Conservation (phyloP, 2,329 filamentous ascomycete species). For the Fusarium kyushuense region DNA sequence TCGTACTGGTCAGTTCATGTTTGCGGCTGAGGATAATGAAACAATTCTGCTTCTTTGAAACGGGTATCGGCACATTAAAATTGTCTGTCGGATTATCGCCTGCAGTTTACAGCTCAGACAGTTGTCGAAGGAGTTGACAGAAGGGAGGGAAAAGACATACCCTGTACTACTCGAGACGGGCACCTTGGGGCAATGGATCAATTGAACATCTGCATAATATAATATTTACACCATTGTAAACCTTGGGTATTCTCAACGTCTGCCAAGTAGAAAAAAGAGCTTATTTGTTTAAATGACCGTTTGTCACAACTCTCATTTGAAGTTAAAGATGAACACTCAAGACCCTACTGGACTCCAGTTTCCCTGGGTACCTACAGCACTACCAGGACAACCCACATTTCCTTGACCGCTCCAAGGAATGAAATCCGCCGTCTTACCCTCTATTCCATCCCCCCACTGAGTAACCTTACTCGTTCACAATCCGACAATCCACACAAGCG, state of each 20-base stretch:
- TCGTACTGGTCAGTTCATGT: not conserved
- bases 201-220: not conserved
- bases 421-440: too few relatives aligned
- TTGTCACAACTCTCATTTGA: not conserved
- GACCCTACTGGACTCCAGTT: too few relatives aligned
- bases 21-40: not conserved
- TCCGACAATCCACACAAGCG: too few relatives aligned
- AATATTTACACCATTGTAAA: not conserved
- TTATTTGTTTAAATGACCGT: not conserved
- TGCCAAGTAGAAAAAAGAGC: not conserved
- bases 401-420: not conserved
- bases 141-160: not conserved
- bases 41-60: not conserved
- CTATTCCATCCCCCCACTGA: too few relatives aligned
- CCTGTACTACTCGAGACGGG: not conserved
- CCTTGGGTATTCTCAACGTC: not conserved
- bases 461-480: too few relatives aligned
- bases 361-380: too few relatives aligned
- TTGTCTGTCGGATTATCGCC: not conserved
- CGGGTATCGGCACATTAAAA: not conserved
- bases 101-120: not conserved
- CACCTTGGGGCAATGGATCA: not conserved
- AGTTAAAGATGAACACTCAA: too few relatives aligned
- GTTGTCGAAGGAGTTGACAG: too few relatives aligned
- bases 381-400: not conserved